Evolutionary conservation across 257 asterid genomes (phyloP), one percentile per base, ranked within the genome.

Genomic region (Dorcoceras hygrometricum): DNA sequence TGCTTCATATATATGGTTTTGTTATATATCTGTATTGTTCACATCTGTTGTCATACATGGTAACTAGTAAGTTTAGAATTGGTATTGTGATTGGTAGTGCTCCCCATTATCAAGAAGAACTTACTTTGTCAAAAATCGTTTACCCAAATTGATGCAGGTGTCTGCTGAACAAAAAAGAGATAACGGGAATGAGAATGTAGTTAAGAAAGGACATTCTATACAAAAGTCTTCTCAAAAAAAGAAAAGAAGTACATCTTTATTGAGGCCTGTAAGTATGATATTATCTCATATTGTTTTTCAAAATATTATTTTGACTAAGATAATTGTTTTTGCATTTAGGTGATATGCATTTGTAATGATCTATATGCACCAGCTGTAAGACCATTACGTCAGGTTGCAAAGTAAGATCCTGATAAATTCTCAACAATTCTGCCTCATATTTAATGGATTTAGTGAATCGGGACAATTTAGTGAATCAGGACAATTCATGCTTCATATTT

Each of bases 261-360:
- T 88, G 81, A 85, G 99, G 76, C 99, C 99, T 68, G 99, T 94
- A 79, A 78, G 96, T 65, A 53, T 71, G 57, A 59, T 22, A 56
- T 72, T 62, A 65, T 67, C 66, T 68, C 51, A 20, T 51, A 64
- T 29, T 63, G 20, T 72, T 59, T 69, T 46, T 73, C 54, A 56
- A 65, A 46, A 57, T 39, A 14, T 53, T 59, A 57, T 69, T 70
- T 72, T 27, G 55, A 65, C 75, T 80, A 73, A 85, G 61, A 48
- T 75, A 64, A 62, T 31, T 68, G 57, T 36, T 60, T 80, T 57
- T 66, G 56, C 75, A 50, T 73, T 77, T 77, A 93, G 99, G 87
- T 93, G 71, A 94, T 94, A 70, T 94, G 99, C 66, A 90, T 94
- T 68, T 94, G 99, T 73, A 94, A 94, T 73, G 97, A 94, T 80